Evolutionary conservation across 2,329 filamentous ascomycete genomes (phyloP).

Genomic region (Phialophora chinensis): DNA sequence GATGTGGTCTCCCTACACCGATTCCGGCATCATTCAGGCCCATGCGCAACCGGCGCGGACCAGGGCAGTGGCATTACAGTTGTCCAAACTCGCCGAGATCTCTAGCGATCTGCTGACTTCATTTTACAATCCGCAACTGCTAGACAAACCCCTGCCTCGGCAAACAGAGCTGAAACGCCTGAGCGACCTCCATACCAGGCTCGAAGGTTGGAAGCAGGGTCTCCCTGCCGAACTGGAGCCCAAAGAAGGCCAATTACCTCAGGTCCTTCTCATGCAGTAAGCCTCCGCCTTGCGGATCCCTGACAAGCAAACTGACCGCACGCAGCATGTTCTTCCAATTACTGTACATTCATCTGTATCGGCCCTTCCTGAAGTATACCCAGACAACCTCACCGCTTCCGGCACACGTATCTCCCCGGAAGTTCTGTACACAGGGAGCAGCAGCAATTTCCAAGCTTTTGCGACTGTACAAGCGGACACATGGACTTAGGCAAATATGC

Average conservation of each 20-base stretch:
- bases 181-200: constrained; percentile 84
- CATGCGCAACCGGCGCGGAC: constrained; percentile 81
- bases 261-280: constrained; percentile 85
- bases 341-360: constrained; percentile 92
- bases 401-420: constrained; percentile 83
- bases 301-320: constrained; percentile 12
- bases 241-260: constrained; percentile 85
- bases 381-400: constrained; percentile 82
- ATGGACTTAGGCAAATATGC: constrained; percentile 90
- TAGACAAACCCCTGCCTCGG: constrained; percentile 70
- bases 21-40: constrained; percentile 75
- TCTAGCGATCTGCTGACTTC: constrained; percentile 86
- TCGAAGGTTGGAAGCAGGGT: constrained; percentile 87
- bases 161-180: constrained; percentile 88
- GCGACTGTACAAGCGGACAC: constrained; percentile 88
- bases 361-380: constrained; percentile 90
- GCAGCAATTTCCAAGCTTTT: constrained; percentile 91
- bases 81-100: constrained; percentile 86
- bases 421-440: constrained; percentile 88
- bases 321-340: constrained; percentile 95
- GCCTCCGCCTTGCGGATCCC: constrained; percentile 48
- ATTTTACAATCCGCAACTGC: constrained; percentile 82
- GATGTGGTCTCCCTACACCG: constrained; percentile 86
- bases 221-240: constrained; percentile 86
- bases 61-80: constrained; percentile 78